Base-by-base conservation (phyloP, 169 alveolate genomes). In the Gregarina niphandrodes region DNA sequence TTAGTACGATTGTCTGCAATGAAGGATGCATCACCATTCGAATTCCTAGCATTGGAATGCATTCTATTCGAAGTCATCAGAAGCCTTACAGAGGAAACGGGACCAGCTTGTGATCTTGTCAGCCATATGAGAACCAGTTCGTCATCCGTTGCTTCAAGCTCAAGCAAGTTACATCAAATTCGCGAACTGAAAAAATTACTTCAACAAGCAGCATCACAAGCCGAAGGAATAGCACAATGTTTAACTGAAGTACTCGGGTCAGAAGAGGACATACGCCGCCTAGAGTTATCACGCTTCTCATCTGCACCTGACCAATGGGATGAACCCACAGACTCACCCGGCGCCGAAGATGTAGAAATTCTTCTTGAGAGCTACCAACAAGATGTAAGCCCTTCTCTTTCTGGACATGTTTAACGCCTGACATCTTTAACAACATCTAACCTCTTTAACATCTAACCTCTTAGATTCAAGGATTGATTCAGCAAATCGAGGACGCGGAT, bases 291-390 rank as follows among this genome's bases (percentile, higher is more conserved):
- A 6, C 45, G 64, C 16, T 67, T 67, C 46, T 61, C 66, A 53
- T 53, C 32, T 21, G 30, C 42, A 31, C 69, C 69, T 19, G 59
- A 53, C 15, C 50, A 50, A 21, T 67, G 77, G 77, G 70, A 45
- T 31, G 32, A 42, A 36, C 64, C 67, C 24, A 47, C 57, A 12
- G 55, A 48, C 16, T 51, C 52, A 23, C 55, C 70, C 41, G 40
- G 60, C 22, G 56, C 50, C 29, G 58, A 57, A 28, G 73, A 67
- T 23, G 60, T 64, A 3, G 78, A 67, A 47, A 62, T 67, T 49
- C 36, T 67, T 15, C 29, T 67, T 7, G 78, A 67, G 37, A 57
- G 70, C 42, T 67, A 67, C 32, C 64, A 64, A 26, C 78, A 67
- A 37, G 78, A 67, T 49, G 61, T 67, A 26, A 9, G n/a, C n/a